These are phyloP conservation scores for Pseudonitzschia delicatissima DNA, from an alignment of 108 stramenopile genomes.

Conservation along the genomic window DNA sequence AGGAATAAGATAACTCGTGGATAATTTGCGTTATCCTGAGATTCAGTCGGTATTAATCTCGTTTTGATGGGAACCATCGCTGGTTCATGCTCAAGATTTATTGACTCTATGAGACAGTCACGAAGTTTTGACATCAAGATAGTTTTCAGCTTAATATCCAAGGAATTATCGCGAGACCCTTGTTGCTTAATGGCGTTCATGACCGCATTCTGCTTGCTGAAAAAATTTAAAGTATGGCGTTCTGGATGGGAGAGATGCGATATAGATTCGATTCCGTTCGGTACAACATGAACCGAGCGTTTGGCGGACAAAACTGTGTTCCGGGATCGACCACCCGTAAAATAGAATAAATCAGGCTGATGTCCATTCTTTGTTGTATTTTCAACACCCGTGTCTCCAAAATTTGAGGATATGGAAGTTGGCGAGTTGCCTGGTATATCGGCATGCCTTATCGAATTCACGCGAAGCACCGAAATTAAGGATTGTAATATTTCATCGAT, in stretches of 20 bases:
- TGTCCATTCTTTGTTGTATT: background rate
- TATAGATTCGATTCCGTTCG: background rate
- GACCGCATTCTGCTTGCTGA: background rate
- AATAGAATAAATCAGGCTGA: slow-evolving; percentile 4
- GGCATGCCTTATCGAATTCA: background rate
- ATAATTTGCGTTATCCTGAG: background rate
- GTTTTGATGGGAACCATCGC: background rate
- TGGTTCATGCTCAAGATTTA: slow-evolving; percentile 2
- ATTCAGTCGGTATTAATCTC: background rate
- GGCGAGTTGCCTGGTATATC: background rate
- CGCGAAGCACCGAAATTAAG: slow-evolving; percentile 19
- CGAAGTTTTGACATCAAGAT: slow-evolving; percentile 5
- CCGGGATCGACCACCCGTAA: slow-evolving; percentile 18
- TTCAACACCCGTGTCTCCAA: no score
- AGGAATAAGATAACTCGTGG: background rate
- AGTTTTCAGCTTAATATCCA: background rate
- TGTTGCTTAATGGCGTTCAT: background rate
- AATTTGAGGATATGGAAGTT: no score
- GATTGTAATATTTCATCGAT: slow-evolving; percentile 10
- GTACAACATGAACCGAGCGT: background rate
- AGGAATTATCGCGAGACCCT: background rate
- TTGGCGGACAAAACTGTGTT: slow-evolving; percentile 12
- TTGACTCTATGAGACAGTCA: slow-evolving; percentile 6
- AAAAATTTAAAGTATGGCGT: background rate
- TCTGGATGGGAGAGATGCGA: background rate